These are phyloP conservation scores for Fonsecaea pugnacius DNA, from an alignment of 2,329 filamentous ascomycete genomes.

Conservation along the genomic window DNA sequence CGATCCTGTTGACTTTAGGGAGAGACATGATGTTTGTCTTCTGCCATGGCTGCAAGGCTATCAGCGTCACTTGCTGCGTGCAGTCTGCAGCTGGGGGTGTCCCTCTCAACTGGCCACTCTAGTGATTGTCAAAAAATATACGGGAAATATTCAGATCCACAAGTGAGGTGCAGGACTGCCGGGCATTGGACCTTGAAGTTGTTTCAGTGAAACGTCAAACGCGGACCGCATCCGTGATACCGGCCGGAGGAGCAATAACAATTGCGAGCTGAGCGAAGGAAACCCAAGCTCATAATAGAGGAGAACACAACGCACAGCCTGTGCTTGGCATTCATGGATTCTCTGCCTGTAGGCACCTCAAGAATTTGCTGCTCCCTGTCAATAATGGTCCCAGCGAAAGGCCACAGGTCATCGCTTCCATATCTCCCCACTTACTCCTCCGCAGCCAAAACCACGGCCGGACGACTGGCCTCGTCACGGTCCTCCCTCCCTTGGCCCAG, in stretches of 20 bases:
- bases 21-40: background rate
- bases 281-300: background rate
- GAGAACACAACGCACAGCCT: background rate
- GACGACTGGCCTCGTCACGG: slow-evolving; percentile 21
- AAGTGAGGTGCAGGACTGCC: background rate
- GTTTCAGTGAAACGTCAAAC: background rate
- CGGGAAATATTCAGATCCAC: background rate
- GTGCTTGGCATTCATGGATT: background rate
- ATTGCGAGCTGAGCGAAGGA: background rate
- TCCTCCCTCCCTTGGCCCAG: slow-evolving; percentile 27
- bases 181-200: background rate
- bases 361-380: background rate
- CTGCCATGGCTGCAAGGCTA: background rate
- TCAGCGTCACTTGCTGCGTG: background rate
- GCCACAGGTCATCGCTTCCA: background rate
- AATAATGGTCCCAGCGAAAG: background rate
- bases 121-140: too few relatives aligned
- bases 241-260: background rate
- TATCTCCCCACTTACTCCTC: slow-evolving; percentile 29
- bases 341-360: slow-evolving; percentile 1
- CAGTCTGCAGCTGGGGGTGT: background rate
- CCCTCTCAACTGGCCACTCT: background rate
- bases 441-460: slow-evolving; percentile 37
- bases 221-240: background rate
- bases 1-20: too few relatives aligned